These are phyloP conservation scores for Lecanosticta acicola DNA, from an alignment of 2,329 filamentous ascomycete species.

Conservation along the genomic window DNA sequence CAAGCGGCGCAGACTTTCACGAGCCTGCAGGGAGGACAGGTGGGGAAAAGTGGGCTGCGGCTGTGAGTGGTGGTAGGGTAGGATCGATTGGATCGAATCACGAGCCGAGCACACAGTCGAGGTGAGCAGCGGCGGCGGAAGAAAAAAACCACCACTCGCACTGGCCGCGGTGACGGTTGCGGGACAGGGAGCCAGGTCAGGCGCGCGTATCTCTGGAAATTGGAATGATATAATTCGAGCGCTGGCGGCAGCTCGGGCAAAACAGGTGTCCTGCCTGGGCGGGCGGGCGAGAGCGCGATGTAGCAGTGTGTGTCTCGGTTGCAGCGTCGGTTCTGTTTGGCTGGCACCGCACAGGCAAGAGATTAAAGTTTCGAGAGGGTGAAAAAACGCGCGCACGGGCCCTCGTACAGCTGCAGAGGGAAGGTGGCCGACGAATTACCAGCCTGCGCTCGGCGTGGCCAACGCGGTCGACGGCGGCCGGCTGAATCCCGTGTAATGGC, in stretches of 20 bases:
- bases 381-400: constrained; percentile 13
- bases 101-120: constrained; percentile 9
- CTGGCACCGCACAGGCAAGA: constrained; percentile 7
- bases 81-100: too few relatives aligned
- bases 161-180: too few relatives aligned
- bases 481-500: constrained; percentile 13
- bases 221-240: too few relatives aligned
- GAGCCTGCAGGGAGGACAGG: constrained; percentile 18
- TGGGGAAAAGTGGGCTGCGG: constrained; percentile 21
- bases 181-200: too few relatives aligned
- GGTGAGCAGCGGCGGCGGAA: too few relatives aligned
- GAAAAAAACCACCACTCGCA: too few relatives aligned
- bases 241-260: constrained; percentile 4
- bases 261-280: too few relatives aligned
- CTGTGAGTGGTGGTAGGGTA: constrained; percentile 4
- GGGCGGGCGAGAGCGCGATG: constrained; percentile 1
- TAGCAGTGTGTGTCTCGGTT: constrained; percentile 12
- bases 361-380: constrained; percentile 14
- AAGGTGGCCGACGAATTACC: constrained; percentile 14
- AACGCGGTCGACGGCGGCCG: constrained; percentile 12
- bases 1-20: constrained; percentile 23
- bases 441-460: constrained; percentile 10
- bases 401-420: constrained; percentile 7
- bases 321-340: constrained; percentile 11
- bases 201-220: too few relatives aligned